Evolutionary conservation across 192 early-diverging fungal genomes (phyloP).

Genomic region (Geosiphon pyriformis): DNA sequence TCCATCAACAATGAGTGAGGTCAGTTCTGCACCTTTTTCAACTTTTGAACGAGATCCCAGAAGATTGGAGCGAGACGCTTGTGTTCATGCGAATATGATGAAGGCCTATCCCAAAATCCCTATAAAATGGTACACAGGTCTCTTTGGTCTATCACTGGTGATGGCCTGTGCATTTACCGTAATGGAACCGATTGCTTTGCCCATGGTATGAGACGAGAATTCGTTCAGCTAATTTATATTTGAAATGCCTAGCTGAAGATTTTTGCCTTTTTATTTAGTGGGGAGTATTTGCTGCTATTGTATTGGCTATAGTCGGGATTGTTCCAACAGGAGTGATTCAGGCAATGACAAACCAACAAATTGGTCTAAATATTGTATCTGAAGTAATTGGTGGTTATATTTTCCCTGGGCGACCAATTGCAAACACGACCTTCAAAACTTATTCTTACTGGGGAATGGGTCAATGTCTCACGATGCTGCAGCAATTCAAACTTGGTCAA

Average conservation of each 20-base stretch:
- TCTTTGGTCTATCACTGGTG: slow-evolving; percentile 34
- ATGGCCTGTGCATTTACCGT: slow-evolving; percentile 31
- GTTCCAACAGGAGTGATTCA: slow-evolving; percentile 54
- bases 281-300: slow-evolving; percentile 36
- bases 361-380: slow-evolving; percentile 49
- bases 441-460: slow-evolving; percentile 50
- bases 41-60: background rate
- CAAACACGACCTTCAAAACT: slow-evolving; percentile 54
- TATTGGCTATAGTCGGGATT: slow-evolving; percentile 32
- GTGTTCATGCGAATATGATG: slow-evolving; percentile 63
- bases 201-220: slow-evolving; percentile 34
- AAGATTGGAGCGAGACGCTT: slow-evolving; percentile 1
- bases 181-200: slow-evolving; percentile 33
- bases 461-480: slow-evolving; percentile 68
- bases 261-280: slow-evolving; percentile 37
- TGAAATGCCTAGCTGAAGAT: slow-evolving; percentile 51
- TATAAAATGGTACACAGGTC: slow-evolving; percentile 40
- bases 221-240: slow-evolving; percentile 29
- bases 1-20: background rate
- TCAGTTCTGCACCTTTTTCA: background rate
- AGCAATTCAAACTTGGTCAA: slow-evolving; percentile 68
- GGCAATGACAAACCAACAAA: slow-evolving; percentile 47
- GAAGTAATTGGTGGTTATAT: slow-evolving; percentile 55
- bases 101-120: slow-evolving; percentile 51
- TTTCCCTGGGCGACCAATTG: slow-evolving; percentile 46